phyloP scores from a whole-genome alignment of 148 eudicot genomes.

The Vaccinium myrtillus region DNA sequence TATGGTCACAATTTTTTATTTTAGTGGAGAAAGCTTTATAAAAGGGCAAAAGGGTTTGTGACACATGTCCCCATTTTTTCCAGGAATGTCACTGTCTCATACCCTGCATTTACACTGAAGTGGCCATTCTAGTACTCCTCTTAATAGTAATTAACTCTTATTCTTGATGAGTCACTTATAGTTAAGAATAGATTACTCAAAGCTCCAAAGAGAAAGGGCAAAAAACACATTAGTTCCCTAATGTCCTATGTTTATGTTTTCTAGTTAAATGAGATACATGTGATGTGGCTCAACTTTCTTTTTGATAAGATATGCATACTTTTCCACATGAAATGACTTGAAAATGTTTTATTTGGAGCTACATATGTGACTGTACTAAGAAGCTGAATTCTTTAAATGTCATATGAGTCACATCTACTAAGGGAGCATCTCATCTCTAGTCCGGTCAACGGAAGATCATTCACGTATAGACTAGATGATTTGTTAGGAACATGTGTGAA shows the following conservation, averaged over 20 bases:
- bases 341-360: not conserved
- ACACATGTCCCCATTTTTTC: not conserved
- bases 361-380: too few species aligned
- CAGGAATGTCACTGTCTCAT: not conserved
- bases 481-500: too few species aligned
- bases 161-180: not conserved
- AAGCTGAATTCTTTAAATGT: too few species aligned
- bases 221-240: not conserved
- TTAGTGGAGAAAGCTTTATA: not conserved
- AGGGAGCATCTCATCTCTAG: too few species aligned
- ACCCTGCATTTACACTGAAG: not conserved
- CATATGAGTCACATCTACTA: too few species aligned
- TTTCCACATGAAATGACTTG: too few species aligned
- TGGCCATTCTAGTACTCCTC: not conserved
- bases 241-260: too few species aligned
- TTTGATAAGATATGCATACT: not conserved
- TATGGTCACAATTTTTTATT: not conserved
- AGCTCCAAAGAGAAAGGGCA: not conserved
- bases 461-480: too few species aligned
- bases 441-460: too few species aligned
- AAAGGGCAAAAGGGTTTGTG: not conserved
- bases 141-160: not conserved
- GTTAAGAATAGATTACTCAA: not conserved
- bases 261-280: not conserved
- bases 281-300: not conserved